Evolutionary conservation across 116 monocot genomes (phyloP).

Genomic region (Trichopus zeylanicus): DNA sequence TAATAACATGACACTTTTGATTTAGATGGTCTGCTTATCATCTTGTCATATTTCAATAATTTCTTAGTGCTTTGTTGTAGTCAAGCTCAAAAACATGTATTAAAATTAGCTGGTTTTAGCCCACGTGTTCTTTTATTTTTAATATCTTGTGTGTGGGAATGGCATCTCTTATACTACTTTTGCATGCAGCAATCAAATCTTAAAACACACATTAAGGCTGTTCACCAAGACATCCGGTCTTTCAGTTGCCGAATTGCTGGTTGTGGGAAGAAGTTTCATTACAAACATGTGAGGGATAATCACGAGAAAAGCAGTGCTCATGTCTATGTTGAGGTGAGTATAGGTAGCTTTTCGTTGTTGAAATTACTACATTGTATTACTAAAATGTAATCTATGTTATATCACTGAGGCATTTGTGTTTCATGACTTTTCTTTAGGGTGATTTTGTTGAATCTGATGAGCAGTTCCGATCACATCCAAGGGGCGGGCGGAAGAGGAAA

Average conservation of each 20-base stretch:
- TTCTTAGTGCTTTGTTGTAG: no score
- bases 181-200: constrained; percentile 77
- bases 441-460: constrained; percentile 70
- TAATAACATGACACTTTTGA: no score
- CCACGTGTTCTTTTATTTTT: no score
- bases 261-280: constrained; percentile 54
- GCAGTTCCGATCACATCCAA: constrained; percentile 27
- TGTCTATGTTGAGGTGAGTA: constrained; percentile 41
- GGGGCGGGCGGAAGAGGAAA: constrained; percentile 73
- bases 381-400: background rate
- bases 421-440: constrained; percentile 42
- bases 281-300: constrained; percentile 81
- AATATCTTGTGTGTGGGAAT: background rate
- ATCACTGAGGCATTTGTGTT: no score
- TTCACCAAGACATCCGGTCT: constrained; percentile 53
- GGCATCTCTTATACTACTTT: background rate
- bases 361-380: no score
- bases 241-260: constrained; percentile 51
- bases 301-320: constrained; percentile 65
- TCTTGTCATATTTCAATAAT: no score
- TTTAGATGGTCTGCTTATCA: no score
- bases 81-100: no score
- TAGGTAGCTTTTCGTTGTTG: no score
- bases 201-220: constrained; percentile 55
- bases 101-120: background rate